phyloP scores from a whole-genome alignment of 768 basidiomycete genomes.

The Melanogaster broomeanus region DNA sequence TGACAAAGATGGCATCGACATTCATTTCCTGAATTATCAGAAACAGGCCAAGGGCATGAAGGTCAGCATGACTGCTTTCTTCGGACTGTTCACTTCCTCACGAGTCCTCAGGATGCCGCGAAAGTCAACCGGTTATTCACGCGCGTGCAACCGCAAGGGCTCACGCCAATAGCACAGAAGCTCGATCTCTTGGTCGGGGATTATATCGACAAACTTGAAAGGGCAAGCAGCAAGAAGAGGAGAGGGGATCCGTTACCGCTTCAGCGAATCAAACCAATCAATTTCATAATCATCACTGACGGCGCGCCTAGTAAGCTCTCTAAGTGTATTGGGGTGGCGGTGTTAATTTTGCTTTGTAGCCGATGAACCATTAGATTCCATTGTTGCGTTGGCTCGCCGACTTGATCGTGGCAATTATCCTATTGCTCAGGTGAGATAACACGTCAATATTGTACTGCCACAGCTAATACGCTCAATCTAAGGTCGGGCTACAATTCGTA shows the following conservation, averaged over 20 bases:
- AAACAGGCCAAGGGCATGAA: constrained; percentile 38
- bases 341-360: constrained; percentile 31
- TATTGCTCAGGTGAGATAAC: constrained; percentile 47
- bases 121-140: constrained; percentile 45
- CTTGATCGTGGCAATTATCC: constrained; percentile 56
- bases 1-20: constrained; percentile 60
- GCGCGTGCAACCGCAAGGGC: constrained; percentile 42
- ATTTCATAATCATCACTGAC: constrained; percentile 64
- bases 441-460: neutral
- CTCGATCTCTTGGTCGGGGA: constrained; percentile 41
- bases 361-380: constrained; percentile 52
- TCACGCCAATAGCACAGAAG: constrained; percentile 46
- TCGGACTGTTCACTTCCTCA: neutral
- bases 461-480: constrained; percentile 9
- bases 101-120: constrained; percentile 33
- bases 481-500: constrained; percentile 73
- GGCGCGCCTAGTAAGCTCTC: constrained; percentile 54
- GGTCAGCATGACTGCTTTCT: constrained; percentile 23
- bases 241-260: constrained; percentile 23
- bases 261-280: constrained; percentile 52
- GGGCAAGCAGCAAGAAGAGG: constrained; percentile 26
- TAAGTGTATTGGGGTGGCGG: neutral
- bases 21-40: constrained; percentile 56
- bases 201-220: constrained; percentile 38
- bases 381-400: constrained; percentile 46